Evolutionary conservation across 169 alveolate genomes (phyloP).

Genomic region (Eimeria sp.): DNA sequence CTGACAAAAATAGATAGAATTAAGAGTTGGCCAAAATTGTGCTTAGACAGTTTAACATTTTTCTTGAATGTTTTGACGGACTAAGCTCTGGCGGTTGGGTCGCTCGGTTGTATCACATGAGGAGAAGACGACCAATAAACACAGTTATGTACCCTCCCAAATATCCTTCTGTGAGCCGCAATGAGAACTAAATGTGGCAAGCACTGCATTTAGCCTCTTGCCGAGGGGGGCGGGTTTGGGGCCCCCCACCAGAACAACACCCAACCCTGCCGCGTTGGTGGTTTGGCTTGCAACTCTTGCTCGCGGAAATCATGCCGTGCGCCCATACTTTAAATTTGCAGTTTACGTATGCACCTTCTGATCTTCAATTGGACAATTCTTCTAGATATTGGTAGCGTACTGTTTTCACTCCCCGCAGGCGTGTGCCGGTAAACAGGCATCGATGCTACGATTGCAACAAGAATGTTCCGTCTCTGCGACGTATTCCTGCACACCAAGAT

Average conservation of each 20-base stretch:
- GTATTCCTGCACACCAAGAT: background rate
- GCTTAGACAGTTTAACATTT: background rate
- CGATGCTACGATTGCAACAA: background rate
- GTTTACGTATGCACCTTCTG: background rate
- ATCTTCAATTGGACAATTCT: background rate
- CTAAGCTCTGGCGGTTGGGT: background rate
- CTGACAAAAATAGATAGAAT: background rate
- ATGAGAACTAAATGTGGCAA: background rate
- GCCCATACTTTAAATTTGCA: background rate
- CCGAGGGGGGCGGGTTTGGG: background rate
- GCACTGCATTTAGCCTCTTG: background rate
- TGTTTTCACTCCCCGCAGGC: background rate
- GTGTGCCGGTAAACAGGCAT: background rate
- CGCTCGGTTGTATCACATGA: background rate
- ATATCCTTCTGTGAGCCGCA: background rate
- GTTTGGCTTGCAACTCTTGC: background rate
- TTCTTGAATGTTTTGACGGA: background rate
- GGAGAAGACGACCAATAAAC: background rate
- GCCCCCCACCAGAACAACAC: conserved; percentile 43
- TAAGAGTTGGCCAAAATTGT: background rate
- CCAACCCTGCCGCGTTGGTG: background rate
- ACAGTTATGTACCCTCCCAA: background rate
- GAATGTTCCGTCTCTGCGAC: background rate
- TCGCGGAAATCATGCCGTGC: background rate
- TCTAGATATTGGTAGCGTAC: background rate